These are phyloP conservation scores for Agaricus sinodeliciosus DNA, from an alignment of 768 basidiomycete species.

Conservation along the genomic window DNA sequence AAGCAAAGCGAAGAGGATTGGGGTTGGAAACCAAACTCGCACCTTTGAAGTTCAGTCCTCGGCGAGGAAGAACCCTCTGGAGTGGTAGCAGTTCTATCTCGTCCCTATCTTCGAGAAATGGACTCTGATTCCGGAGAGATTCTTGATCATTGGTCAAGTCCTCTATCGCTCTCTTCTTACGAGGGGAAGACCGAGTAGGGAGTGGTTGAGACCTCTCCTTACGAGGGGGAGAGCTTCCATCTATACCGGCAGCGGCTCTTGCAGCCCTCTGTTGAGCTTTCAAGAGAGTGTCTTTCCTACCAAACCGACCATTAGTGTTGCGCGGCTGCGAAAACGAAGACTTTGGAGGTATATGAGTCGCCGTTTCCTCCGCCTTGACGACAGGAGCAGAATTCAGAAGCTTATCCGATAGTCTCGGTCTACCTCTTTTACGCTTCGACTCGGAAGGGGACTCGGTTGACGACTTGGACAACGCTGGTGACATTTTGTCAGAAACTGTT, in stretches of 20 bases:
- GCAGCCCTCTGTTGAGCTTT: slow-evolving; percentile 29
- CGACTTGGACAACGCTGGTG: neutral
- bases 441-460: slow-evolving; percentile 3
- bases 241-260: neutral
- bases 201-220: slow-evolving; percentile 22
- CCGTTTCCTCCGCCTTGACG: slow-evolving; percentile 21
- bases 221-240: neutral
- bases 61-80: slow-evolving; percentile 35
- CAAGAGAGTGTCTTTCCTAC: slow-evolving; percentile 39
- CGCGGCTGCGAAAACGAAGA: slow-evolving; percentile 51
- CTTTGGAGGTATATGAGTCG: slow-evolving; percentile 30
- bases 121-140: slow-evolving; percentile 25
- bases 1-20: slow-evolving; percentile 55
- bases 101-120: slow-evolving; percentile 15
- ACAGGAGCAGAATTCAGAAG: slow-evolving; percentile 19
- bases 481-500: neutral
- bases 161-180: slow-evolving; percentile 26
- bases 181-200: slow-evolving; percentile 16
- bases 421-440: slow-evolving; percentile 35
- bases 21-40: slow-evolving; percentile 49
- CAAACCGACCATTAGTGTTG: slow-evolving; percentile 60
- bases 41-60: slow-evolving; percentile 34
- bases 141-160: slow-evolving; percentile 28
- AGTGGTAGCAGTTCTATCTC: slow-evolving; percentile 16
- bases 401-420: slow-evolving; percentile 27